phyloP scores from a whole-genome alignment of 2,329 filamentous ascomycete genomes.

The Tolypocladium sp. region DNA sequence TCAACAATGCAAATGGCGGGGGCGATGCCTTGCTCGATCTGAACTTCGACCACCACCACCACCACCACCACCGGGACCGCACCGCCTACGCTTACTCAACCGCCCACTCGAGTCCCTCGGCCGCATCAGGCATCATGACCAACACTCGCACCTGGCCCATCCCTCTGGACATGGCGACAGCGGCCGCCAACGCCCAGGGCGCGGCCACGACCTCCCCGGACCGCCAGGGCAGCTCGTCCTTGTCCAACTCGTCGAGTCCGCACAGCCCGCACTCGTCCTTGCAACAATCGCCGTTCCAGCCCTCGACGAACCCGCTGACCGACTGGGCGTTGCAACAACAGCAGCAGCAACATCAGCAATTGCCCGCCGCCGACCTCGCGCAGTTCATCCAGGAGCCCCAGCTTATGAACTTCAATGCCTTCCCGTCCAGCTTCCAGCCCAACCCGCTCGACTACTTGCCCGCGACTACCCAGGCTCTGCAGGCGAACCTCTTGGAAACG shows the following conservation, averaged over 20 bases:
- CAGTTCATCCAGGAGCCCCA: slow-evolving; percentile 49
- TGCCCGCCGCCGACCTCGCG: slow-evolving; percentile 36
- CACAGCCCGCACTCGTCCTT: slow-evolving; percentile 39
- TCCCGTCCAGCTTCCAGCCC: slow-evolving; percentile 41
- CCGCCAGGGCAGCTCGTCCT: slow-evolving; percentile 36
- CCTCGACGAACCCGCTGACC: slow-evolving; percentile 41
- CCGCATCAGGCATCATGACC: slow-evolving; percentile 24
- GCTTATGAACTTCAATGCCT: slow-evolving; percentile 46
- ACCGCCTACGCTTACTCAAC: slow-evolving; percentile 27
- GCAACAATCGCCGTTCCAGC: slow-evolving; percentile 47
- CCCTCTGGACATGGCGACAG: slow-evolving; percentile 41
- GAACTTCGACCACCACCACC: slow-evolving; percentile 49
- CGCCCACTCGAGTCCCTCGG: slow-evolving; percentile 21
- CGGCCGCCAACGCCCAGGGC: slow-evolving; percentile 29
- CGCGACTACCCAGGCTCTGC: slow-evolving; percentile 54
- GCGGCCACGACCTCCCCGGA: slow-evolving; percentile 41
- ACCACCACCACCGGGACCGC: slow-evolving; percentile 47
- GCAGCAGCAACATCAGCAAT: slow-evolving; percentile 32
- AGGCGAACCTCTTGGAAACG: slow-evolving; percentile 53
- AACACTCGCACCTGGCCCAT: slow-evolving; percentile 37
- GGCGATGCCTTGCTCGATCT: slow-evolving; percentile 54
- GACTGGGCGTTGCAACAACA: slow-evolving; percentile 55
- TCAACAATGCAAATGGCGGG: slow-evolving; percentile 40
- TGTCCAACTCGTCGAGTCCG: slow-evolving; percentile 42
- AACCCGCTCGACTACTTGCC: slow-evolving; percentile 53